Evolutionary conservation across 2,329 filamentous ascomycete genomes (phyloP), one percentile per base, ranked within the genome.

Genomic region (Trichoderma pleuroti): DNA sequence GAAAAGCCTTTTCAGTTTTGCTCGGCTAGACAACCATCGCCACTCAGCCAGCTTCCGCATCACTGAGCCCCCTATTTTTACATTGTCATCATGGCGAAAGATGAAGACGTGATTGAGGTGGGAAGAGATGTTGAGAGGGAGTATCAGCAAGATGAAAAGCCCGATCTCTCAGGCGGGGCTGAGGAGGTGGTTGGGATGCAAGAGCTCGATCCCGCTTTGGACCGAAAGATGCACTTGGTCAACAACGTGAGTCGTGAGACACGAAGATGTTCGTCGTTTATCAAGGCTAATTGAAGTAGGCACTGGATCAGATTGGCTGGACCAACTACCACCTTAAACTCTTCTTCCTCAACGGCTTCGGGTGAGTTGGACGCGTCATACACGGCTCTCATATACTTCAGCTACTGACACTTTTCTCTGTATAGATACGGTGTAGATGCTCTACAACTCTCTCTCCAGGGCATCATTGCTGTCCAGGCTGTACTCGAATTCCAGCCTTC

Each of bases 331-430:
- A 89, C 65, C 85, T 83, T 80, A 87, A 88, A 77, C 79, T 90
- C 3, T 90, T 89, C 73, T 82, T 86, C 24, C 80, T 90, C 10
- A 90, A 88, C 74, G 87, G 88, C 32, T 90, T 90, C 75, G 88
- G 86, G 63, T 76, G 24, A 34, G 67, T 42, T 28, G n/a, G n/a
- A 24, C 28, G 16, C 10, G 28, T 9, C 16, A 46, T 21, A 5
- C 7, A 16, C n/a, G 12, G 24, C 5, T n/a, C 16, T 6, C 9
- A 39, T 18, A 26, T 3, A 26, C 14, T 26, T 18, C 49, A 46
- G 2, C 16, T 14, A 5, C 21, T 57, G 1, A 57, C 21, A 42
- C 4, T 42, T n/a, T 0, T 24, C 5, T 34, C 4, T 7, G 4
- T 18, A 30, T n/a, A 69, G 67, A 63, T 69, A 83, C 4, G 82